Conservation (phyloP, 148 eudicot genomes). For the Rhododendron vialii region DNA sequence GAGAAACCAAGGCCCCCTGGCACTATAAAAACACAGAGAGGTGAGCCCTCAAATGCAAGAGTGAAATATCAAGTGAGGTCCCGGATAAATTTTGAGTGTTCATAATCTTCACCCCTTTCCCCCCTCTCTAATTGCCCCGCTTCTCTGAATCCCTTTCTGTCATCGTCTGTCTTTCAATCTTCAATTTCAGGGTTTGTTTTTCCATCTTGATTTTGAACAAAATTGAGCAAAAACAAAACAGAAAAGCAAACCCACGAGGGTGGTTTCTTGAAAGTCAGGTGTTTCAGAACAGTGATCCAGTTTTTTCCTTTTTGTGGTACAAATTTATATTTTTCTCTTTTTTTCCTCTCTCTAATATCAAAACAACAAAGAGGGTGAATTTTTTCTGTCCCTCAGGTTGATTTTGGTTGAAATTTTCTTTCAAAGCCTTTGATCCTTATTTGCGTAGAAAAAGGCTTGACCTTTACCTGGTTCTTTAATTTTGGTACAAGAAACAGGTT, state of each 20-base stretch:
- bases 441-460: conserved; percentile 18
- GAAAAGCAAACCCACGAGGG: conserved; percentile 17
- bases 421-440: conserved; percentile 18
- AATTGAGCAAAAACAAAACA: not conserved
- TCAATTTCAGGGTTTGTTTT: conserved; percentile 28
- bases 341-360: not conserved
- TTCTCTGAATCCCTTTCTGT: conserved; percentile 57
- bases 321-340: not conserved
- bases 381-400: conserved; percentile 30
- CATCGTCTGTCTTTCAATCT: conserved; percentile 41
- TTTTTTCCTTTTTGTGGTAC: not conserved
- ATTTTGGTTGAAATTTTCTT: conserved; percentile 1
- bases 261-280: conserved; percentile 44
- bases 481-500: conserved; percentile 27
- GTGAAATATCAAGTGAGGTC: conserved; percentile 33
- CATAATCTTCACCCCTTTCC: not conserved
- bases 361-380: conserved; percentile 25
- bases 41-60: conserved; percentile 2
- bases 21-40: conserved; percentile 13
- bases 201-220: conserved; percentile 12
- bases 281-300: conserved; percentile 52
- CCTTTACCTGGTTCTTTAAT: conserved; percentile 21
- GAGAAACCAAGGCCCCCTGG: conserved; percentile 5
- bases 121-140: conserved; percentile 28
- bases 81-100: conserved; percentile 10